Conservation (phyloP, 23 red algal genomes). For the Pyropia yezoensis region DNA sequence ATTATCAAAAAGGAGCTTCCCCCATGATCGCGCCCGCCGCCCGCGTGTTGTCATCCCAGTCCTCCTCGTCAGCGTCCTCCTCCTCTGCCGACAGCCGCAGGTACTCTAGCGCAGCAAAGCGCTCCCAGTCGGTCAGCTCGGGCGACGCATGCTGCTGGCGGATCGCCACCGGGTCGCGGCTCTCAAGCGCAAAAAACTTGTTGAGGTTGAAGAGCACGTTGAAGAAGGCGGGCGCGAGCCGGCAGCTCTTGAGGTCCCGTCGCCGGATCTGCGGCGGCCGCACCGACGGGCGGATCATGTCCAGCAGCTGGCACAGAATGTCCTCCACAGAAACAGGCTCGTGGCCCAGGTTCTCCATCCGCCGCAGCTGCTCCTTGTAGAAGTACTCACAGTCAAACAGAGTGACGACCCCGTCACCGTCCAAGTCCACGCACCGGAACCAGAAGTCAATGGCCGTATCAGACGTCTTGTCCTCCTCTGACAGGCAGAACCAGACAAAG, state of each 20-base stretch:
- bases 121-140: constrained; percentile 97
- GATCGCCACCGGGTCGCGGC: constrained; percentile 69
- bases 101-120: constrained; percentile 96
- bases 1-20: constrained; percentile 49
- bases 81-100: constrained; percentile 87
- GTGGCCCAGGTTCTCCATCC: constrained; percentile 99
- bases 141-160: constrained; percentile 81
- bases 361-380: constrained; percentile 95
- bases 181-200: constrained; percentile 97
- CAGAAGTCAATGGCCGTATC: constrained; percentile 89
- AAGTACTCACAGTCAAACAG: constrained; percentile 97
- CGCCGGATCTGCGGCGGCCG: constrained; percentile 61
- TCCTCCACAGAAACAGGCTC: constrained; percentile 90
- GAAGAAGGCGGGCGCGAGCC: constrained; percentile 82
- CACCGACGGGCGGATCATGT: constrained; percentile 87
- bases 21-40: constrained; percentile 48
- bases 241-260: constrained; percentile 52
- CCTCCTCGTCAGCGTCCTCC: constrained; percentile 69
- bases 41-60: constrained; percentile 53
- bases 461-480: constrained; percentile 97
- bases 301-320: constrained; percentile 94
- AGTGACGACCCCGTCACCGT: constrained; percentile 97
- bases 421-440: constrained; percentile 97
- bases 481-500: constrained; percentile 98
- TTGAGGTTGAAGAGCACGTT: constrained; percentile 99